phyloP scores from a whole-genome alignment of 495 filamentous ascomycete species.

The Annulohypoxylon bovei region DNA sequence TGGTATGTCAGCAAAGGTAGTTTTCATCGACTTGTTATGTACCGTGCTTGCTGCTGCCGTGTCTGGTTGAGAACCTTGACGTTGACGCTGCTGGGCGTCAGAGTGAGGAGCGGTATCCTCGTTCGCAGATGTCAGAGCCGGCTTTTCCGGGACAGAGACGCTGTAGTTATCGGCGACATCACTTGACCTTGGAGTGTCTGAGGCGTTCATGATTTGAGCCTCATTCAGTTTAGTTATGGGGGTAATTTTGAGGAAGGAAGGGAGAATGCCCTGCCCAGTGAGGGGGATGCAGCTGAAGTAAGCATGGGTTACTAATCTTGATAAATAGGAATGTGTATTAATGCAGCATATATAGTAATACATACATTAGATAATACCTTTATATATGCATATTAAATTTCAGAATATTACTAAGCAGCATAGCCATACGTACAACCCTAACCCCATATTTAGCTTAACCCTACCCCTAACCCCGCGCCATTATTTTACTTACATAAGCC shows the following conservation, averaged over 20 bases:
- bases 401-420: not conserved
- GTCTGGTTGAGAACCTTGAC: not conserved
- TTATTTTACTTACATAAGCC: too few species aligned
- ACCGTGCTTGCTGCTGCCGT: not conserved
- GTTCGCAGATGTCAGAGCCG: not conserved
- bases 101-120: not conserved
- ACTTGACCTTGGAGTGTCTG: not conserved
- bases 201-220: not conserved
- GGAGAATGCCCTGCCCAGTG: too few species aligned
- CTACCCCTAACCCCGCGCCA: not conserved
- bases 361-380: too few species aligned
- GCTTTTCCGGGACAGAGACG: not conserved
- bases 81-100: not conserved
- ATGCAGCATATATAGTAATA: too few species aligned
- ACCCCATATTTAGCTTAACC: not conserved
- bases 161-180: not conserved
- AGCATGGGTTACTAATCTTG: too few species aligned
- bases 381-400: too few species aligned
- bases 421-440: not conserved
- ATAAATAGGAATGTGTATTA: too few species aligned
- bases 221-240: not conserved
- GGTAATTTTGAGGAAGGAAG: not conserved
- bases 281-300: too few species aligned
- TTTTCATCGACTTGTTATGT: constrained; percentile 3
- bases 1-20: constrained; percentile 42